Base-by-base conservation (phyloP, 2,329 filamentous ascomycete genomes). In the Colletotrichum destructivum region DNA sequence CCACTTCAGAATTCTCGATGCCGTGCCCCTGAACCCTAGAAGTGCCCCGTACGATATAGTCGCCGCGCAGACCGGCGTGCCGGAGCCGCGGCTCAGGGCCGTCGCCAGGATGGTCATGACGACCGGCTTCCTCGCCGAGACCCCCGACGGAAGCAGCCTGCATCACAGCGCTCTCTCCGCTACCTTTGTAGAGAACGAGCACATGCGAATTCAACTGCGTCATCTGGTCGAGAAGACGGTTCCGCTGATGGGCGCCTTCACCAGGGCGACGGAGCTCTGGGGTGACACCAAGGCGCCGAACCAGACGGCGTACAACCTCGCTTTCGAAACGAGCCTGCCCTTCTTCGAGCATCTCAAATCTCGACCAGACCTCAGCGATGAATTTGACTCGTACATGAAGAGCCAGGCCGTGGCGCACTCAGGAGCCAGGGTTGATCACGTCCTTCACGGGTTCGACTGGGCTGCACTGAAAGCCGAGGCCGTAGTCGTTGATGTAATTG, bases 391-490 rank as follows among this genome's bases (percentile, higher is more conserved):
- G 9, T 79, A 78, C 21, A 83, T 83, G 81, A 71, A 74, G 13
- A 78, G 69, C 59, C 49, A 52, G 49, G 49, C 49, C 21, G 49
- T 52, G 23, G 49, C 49, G 75, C 80, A 51, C 72, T 73, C 40
- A 77, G 62, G 6, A 79, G 75, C 75, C 76, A 80, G 59, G 78
- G 78, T 80, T 13, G 74, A 79, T 42, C 80, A 84, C 73, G 72
- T 83, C 9, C 66, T 82, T 5, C 71, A 79, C 31, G 83, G 81
- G 18, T 85, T 81, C 71, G 77, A 81, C 67, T 85, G 84, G 84
- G 75, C 74, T 2, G 72, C 49, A 23, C 49, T 52, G 49, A 52
- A 52, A 26, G 49, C 49, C 21, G 49, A 52, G 49, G 64, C n/a
- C 75, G 84, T 23, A 65, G 76, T 84, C 13, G 78, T 84, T 9